Evolutionary conservation across 2,329 filamentous ascomycete species (phyloP).

Genomic region (Cercospora canescens): DNA sequence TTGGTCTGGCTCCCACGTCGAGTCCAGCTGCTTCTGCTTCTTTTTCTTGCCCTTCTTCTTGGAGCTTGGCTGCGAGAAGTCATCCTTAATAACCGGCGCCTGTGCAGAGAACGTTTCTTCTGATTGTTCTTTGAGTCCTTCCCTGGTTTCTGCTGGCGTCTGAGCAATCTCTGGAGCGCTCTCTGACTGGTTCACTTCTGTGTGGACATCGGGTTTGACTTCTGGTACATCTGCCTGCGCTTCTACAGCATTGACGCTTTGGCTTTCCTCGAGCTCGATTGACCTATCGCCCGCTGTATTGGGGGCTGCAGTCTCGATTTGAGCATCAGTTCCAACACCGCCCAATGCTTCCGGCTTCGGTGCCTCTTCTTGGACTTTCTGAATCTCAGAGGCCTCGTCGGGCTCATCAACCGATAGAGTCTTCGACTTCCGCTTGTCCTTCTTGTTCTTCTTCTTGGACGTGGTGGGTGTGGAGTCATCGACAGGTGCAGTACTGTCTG

Average conservation of each 20-base stretch:
- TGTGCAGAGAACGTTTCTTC: not conserved
- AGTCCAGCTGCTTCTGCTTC: slow-evolving; percentile 31
- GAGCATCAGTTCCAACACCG: not conserved
- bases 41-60: slow-evolving; percentile 42
- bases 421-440: slow-evolving; percentile 21
- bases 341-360: not conserved
- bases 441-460: slow-evolving; percentile 32
- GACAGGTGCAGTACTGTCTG: not conserved
- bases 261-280: not conserved
- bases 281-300: not conserved
- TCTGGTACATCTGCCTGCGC: not conserved
- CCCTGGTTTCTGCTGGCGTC: not conserved
- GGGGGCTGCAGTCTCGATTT: not conserved
- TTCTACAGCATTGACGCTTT: not conserved
- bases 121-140: not conserved
- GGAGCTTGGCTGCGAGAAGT: slow-evolving; percentile 14
- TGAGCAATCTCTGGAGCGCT: not conserved
- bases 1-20: slow-evolving; percentile 11
- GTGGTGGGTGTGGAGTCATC: slow-evolving; percentile 16
- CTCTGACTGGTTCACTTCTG: not conserved
- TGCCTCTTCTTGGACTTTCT: not conserved
- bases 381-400: not conserved
- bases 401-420: slow-evolving; percentile 8
- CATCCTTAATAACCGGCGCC: not conserved
- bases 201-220: not conserved